Conservation (phyloP, 106 monocot genomes). For the Platanthera zijinensis region DNA sequence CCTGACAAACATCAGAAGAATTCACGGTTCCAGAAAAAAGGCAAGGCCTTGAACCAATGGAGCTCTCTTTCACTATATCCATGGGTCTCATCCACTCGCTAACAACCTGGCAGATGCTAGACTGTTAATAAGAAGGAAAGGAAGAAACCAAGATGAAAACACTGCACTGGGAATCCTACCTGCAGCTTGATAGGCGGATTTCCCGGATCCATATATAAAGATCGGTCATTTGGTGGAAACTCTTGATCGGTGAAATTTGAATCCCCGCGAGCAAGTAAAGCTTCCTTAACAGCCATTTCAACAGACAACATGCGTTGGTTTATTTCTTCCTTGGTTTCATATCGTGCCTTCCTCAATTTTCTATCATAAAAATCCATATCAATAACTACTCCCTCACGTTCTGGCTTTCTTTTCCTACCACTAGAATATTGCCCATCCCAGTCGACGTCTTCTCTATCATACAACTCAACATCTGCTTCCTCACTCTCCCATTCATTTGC, state of each 20-base stretch:
- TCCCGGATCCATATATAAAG: slow-evolving; percentile 85
- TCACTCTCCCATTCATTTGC: slow-evolving; percentile 87
- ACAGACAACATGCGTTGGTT: slow-evolving; percentile 83
- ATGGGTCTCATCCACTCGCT: slow-evolving; percentile 90
- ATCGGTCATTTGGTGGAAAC: slow-evolving; percentile 88
- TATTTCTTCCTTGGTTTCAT: slow-evolving; percentile 86
- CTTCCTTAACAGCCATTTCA: slow-evolving; percentile 90
- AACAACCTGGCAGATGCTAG: slow-evolving; percentile 54
- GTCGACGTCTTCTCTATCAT: slow-evolving; percentile 94
- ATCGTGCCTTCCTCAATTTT: slow-evolving; percentile 65
- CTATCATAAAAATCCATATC: slow-evolving; percentile 76
- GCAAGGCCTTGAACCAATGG: slow-evolving; percentile 54
- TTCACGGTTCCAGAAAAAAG: slow-evolving; percentile 85
- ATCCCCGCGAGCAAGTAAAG: slow-evolving; percentile 67
- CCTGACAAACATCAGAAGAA: slow-evolving; percentile 99
- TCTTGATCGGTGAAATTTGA: slow-evolving; percentile 84
- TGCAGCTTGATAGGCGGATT: slow-evolving; percentile 75
- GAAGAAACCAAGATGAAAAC: background rate
- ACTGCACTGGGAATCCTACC: slow-evolving; percentile 22
- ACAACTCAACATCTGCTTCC: slow-evolving; percentile 79
- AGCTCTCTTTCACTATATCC: slow-evolving; percentile 71
- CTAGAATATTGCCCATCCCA: slow-evolving; percentile 99
- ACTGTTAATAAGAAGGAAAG: background rate
- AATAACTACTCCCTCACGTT: slow-evolving; percentile 66
- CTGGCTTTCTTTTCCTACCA: slow-evolving; percentile 78